Evolutionary conservation across 257 asterid species (phyloP), one percentile per base, ranked within the genome.

Genomic region (Solanum appendiculatum): DNA sequence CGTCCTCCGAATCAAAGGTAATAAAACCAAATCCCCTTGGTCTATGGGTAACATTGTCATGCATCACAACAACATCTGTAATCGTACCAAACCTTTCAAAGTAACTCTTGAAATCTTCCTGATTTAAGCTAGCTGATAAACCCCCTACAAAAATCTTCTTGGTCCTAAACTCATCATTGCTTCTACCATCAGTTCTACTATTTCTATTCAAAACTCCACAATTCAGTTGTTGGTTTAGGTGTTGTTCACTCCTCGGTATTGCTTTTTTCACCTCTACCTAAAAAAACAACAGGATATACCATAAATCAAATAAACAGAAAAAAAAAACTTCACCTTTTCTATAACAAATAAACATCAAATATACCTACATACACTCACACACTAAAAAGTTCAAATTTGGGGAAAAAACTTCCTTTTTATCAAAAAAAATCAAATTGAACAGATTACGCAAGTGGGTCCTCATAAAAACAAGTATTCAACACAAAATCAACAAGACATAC

Each of bases 261-360:
- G 98, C 99, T 88, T 94, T 94, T 91, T 95, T 97, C 92, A 97
- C 98, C 44, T 97, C 98, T 86, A 97, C 99, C 99, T 97, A 85
- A 25, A 27, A 73, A 58, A 81, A 85, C 29, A 36, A 58, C 58
- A 89, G 58, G 46, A 70, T 56, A 87, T 75, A 87, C 84, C 25
- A 81, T 31, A 88, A n/a, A 88, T 70, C 33, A 86, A 56, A 86
- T 48, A 56, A 66, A 20, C 46, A 85, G 18, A 58, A 48, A 54
- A 44, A 70, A 46, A 12, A 84, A 23, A n/a, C 75, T 36, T 21
- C 27, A 82, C 42, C 63, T 69, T 78, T 75, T 75, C 42, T 29
- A 34, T 7, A 39, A 73, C 15, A 60, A 63, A 63, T 63, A 63
- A 63, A 13, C 72, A 63, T 25, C 1, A 25, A 63, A 63, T 11